phyloP scores from a whole-genome alignment of 2,329 filamentous ascomycete genomes.

The Aspergillus sp. region DNA sequence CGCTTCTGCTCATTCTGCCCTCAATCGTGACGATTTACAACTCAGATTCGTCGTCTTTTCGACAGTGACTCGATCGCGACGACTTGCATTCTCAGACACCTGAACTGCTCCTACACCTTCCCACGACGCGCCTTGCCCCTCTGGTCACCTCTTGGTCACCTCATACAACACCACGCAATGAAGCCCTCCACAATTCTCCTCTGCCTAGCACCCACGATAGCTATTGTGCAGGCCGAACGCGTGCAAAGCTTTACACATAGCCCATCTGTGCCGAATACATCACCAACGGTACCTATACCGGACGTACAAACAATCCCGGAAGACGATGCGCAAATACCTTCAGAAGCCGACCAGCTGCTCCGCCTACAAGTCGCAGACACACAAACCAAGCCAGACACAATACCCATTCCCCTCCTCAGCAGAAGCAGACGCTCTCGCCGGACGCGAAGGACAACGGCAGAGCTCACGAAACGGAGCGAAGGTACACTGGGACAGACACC shows the following conservation, averaged over 20 bases:
- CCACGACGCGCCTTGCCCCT: neutral
- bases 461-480: conserved; percentile 40
- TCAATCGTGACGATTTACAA: neutral
- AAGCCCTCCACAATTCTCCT: conserved; percentile 23
- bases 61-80: neutral
- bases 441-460: conserved; percentile 24
- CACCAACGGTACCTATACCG: conserved; percentile 22
- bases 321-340: conserved; percentile 8
- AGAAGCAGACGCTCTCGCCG: conserved; percentile 38
- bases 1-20: neutral
- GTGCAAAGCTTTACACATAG: conserved; percentile 31
- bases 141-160: neutral
- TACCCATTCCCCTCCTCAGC: conserved; percentile 26
- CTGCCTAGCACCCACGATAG: conserved; percentile 28
- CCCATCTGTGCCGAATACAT: conserved; percentile 24
- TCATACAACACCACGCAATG: conserved; percentile 21
- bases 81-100: neutral
- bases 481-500: conserved; percentile 45
- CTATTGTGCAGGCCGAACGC: conserved; percentile 30
- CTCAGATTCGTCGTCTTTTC: neutral
- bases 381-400: conserved; percentile 16
- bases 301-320: conserved; percentile 17
- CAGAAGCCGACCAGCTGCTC: conserved; percentile 18
- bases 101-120: neutral
- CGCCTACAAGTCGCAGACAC: conserved; percentile 13